Base-by-base conservation (phyloP, 306 rosid species). In the Trifolium pratense region DNA sequence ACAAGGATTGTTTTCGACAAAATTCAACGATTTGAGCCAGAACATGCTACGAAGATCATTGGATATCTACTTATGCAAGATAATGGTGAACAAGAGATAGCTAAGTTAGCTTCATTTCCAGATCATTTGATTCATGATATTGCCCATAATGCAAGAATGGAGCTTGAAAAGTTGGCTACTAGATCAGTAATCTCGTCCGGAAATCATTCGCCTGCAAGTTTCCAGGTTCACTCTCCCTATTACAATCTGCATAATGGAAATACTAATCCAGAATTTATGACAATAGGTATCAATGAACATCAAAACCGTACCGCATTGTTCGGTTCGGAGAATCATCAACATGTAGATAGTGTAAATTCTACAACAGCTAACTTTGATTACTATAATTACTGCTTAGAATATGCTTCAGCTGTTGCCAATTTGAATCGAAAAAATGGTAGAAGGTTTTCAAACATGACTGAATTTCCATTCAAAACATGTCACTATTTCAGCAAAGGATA, bases 401-500 rank as follows among this genome's bases (percentile, higher is more conserved):
- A 57, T 53, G 60, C 75, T 70, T 55, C 80, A 7, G 15, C 34
- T 7, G 73, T 80, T 7, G 70, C 80, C 4, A 76, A 62, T 73
- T 66, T 76, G 40, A 76, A 25, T 72, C 73, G 65, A 5, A 81
- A 84, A 49, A 11, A 39, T 10, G 69, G 80, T 59, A 76, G 91
- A 60, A 77, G 81, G 55, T 46, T 72, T 63, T 78, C 84, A 2
- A 67, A 69, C 29, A 17, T 59, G 11, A 29, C 70, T 0, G 97
- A 90, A 40, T 75, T 73, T 67, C 89, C 88, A 0, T 83, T 81
- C 10, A 93, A 86, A 84, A 74, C 73, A 2, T 93, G 98, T 80
- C 91, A 87, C 68, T 93, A 86, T 73, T 90, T 78, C 81, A 89
- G 57, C 81, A 87, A 85, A 78, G 98, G 98, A 7, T 87, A 61